Base-by-base conservation (phyloP, 2,329 filamentous ascomycete species). In the Colletotrichum incanum region DNA sequence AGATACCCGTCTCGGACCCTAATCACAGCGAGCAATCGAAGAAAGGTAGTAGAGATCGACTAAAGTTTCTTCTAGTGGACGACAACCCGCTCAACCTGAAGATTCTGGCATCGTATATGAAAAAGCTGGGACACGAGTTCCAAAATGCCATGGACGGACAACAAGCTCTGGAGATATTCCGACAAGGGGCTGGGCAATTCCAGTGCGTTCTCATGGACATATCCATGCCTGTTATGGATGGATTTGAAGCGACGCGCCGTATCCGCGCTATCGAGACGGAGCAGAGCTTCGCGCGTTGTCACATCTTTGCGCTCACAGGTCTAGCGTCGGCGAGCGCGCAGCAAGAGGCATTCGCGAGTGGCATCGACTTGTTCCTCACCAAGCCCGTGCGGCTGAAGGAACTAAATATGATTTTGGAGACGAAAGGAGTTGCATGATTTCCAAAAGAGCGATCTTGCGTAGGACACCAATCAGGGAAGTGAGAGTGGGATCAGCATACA, bases 221-320 rank as follows among this genome's bases (percentile, higher is more conserved):
- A 1, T 88, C 84, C 65, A 90, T 91, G 89, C 89, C 89, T 0
- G 78, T 89, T 3, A 86, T 90, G 76, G 85, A 90, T 72, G 87
- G 87, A 0, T 83, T 88, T 3, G 85, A 86, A 20, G 84, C 86
- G 0, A 88, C 87, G 1, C 79, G 84, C 1, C 79, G 81, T n/a
- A 89, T 90, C 18, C 82, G 88, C 1, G 81, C 83, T 1, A 81
- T 86, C 43, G 89, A 90, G 75, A 78, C 81, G 4, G 80, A 85
- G 0, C 76, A 82, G 7, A 79, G 81, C 0, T 76, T 87, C 0
- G 72, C 79, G 0, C 84, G 84, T 0, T 83, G 83, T 1, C 80
- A 83, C 3, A 84, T 90, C 28, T 85, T 90, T 37, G 88, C 87
- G 0, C 78, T 90, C 1, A 88, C 88, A 0, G 88, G 88, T 0